These are phyloP conservation scores for Nakazawaea pomicola DNA, from an alignment of 805 yeast species.

Conservation along the genomic window DNA sequence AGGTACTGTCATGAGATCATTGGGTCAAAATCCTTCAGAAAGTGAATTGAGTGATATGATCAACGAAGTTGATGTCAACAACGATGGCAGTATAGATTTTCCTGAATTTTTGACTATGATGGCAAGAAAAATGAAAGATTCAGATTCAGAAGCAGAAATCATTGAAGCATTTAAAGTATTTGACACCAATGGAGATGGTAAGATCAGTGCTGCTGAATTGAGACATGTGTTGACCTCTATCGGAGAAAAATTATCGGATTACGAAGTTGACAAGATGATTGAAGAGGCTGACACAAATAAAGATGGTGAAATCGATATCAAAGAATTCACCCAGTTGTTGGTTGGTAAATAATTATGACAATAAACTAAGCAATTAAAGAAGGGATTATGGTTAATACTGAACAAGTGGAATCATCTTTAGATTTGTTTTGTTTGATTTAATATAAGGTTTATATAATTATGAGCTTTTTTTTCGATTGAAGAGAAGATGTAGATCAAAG, in stretches of 20 bases:
- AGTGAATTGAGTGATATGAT: constrained; percentile 94
- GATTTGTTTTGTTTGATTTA: no score
- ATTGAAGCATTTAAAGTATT: constrained; percentile 97
- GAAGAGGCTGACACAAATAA: constrained; percentile 93
- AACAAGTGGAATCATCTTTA: no score
- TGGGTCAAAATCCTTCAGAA: constrained; percentile 96
- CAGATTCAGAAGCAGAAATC: constrained; percentile 95
- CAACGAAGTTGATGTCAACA: constrained; percentile 94
- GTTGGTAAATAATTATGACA: constrained; percentile 71
- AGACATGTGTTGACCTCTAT: constrained; percentile 96
- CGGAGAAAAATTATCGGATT: constrained; percentile 94
- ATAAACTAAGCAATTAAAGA: no score
- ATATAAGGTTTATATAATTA: no score
- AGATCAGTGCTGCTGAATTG: constrained; percentile 92
- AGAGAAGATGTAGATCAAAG: no score
- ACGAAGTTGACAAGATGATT: constrained; percentile 96
- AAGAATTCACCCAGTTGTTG: constrained; percentile 90
- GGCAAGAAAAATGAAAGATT: constrained; percentile 93
- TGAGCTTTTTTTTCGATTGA: no score
- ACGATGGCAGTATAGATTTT: constrained; percentile 85
- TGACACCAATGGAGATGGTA: constrained; percentile 95
- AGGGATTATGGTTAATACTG: no score
- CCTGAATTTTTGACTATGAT: constrained; percentile 79
- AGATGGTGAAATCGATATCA: constrained; percentile 95
- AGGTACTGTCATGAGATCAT: constrained; percentile 98